Evolutionary conservation across 805 yeast genomes (phyloP).

Genomic region (Lipomyces chichibuensis): DNA sequence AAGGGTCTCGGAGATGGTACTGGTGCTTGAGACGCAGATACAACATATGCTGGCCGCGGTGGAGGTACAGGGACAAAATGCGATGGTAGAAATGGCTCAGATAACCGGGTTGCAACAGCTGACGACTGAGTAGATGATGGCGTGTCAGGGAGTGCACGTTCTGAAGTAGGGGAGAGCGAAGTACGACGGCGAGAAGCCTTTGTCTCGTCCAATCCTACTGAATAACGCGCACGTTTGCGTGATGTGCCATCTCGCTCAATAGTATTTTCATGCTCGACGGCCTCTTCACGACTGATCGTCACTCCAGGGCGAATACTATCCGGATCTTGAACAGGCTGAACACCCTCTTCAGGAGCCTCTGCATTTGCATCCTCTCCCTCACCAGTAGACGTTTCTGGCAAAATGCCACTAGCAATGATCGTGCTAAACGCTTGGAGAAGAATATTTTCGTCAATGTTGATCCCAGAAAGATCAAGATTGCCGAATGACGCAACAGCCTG

Average conservation of each 20-base stretch:
- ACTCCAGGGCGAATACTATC: conserved; percentile 9
- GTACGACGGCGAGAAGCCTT: neutral
- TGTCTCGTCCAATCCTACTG: neutral
- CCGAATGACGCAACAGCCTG: conserved; percentile 7
- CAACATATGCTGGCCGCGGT: conserved; percentile 29
- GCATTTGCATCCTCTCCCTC: neutral
- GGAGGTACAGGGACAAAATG: conserved; percentile 24
- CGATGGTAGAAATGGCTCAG: conserved; percentile 22
- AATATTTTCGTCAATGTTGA: conserved; percentile 4
- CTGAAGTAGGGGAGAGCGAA: neutral
- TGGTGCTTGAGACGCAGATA: conserved; percentile 1
- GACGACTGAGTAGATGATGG: neutral
- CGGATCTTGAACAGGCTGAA: neutral
- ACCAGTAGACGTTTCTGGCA: conserved; percentile 3
- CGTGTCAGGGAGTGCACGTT: neutral
- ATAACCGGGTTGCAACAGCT: neutral
- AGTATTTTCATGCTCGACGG: conserved; percentile 1
- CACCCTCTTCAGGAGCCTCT: conserved; percentile 5
- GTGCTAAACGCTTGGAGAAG: conserved; percentile 13
- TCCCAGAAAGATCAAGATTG: neutral
- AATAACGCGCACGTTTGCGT: neutral
- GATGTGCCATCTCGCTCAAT: neutral
- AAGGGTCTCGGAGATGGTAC: neutral
- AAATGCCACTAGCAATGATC: conserved; percentile 8
- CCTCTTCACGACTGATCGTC: conserved; percentile 3